Evolutionary conservation across 345 rosid species (phyloP), one percentile per base, ranked within the genome.

Genomic region (Turritis glabra): DNA sequence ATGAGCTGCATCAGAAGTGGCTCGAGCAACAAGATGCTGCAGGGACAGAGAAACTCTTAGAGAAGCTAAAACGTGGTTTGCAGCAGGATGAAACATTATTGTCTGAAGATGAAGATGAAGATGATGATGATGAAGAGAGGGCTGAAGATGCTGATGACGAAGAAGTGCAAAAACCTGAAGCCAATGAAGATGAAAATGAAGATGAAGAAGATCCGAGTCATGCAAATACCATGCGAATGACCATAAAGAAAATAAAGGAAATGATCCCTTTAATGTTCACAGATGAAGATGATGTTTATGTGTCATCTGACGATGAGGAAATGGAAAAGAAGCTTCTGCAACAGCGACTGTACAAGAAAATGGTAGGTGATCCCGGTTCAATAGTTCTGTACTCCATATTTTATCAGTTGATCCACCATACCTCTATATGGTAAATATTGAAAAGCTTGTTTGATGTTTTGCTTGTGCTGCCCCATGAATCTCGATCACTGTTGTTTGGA

Each of bases 231-330:
- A 67, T 86, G 33, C 84, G 88, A 57, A 79, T 80, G 80, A 88
- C 83, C 69, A 77, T 92, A 40, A 88, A 83, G 80, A 92, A 80
- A 80, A 80, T 89, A 71, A 90, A 89, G 84, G 97, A 92, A 85
- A 92, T 85, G 96, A 87, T 95, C 57, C 88, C 90, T 33, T 86
- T 80, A 38, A 85, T 92, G 94, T 95, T 92, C 80, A 89, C 96
- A 6, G 99, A 95, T 64, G 82, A 87, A 58, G 87, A 89, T 77
- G 99, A 90, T 67, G 68, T 69, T 29, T 95, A 90, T 71, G 47
- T 87, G 41, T 88, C 97, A 70, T 95, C 99, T 46, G 97, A 95
- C 46, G 98, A 95, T 4, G 97, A 94, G 71, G 97, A 88, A 84
- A 80, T 83, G 26, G 97, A 92, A 62, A 80, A 76, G 59, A 84